Percentiles rank a stretch among this genome's conserved stretches.
Evolutionary conservation across 164 flowering plant species (phyloP).

Genomic region (Sextonia rubra): DNA sequence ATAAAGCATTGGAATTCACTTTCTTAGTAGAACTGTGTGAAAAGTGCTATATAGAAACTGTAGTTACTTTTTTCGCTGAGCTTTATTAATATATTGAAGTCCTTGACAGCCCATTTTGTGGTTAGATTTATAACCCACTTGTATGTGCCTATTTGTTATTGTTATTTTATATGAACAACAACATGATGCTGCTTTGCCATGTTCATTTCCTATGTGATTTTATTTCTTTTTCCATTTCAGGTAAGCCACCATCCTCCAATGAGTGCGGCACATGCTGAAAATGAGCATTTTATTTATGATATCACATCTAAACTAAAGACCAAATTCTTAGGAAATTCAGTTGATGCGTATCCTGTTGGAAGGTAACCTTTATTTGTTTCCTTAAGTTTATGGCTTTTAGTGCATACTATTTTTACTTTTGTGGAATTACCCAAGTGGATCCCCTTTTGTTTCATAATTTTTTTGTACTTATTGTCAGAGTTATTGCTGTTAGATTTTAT

Average conservation of each 20-base stretch:
- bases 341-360: constrained; percentile 80
- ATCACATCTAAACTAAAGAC: constrained; percentile 77
- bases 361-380: constrained; percentile 30
- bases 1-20: too few relatives aligned
- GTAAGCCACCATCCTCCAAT: constrained; percentile 90
- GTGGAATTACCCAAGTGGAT: neutral
- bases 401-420: neutral
- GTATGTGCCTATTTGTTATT: neutral
- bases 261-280: constrained; percentile 90
- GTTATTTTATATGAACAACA: neutral
- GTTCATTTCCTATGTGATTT: neutral
- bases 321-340: constrained; percentile 72
- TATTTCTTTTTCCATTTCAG: constrained; percentile 29
- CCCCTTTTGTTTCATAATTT: neutral
- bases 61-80: too few relatives aligned
- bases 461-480: neutral
- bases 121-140: neutral
- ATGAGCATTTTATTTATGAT: constrained; percentile 80
- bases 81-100: neutral
- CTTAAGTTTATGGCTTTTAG: neutral
- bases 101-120: neutral
- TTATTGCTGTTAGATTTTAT: neutral
- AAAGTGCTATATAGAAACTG: too few relatives aligned
- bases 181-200: neutral
- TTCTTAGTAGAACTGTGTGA: too few relatives aligned